phyloP scores from a whole-genome alignment of 371 early-diverging fungal species.

The Mortierella sp. region DNA sequence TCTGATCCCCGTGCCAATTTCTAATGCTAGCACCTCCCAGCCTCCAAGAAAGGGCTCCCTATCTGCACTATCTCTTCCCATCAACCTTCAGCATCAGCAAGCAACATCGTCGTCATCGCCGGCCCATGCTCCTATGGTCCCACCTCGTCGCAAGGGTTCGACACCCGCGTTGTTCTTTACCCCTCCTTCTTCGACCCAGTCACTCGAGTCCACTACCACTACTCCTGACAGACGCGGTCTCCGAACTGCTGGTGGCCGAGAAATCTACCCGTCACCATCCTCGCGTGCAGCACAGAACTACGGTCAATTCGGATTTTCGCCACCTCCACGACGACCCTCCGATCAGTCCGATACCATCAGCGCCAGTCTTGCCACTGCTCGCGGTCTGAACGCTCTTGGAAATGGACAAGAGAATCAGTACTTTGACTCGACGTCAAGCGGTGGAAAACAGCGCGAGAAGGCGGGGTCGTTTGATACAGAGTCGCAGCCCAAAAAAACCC shows the following conservation, averaged over 20 bases:
- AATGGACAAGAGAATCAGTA: neutral
- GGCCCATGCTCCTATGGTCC: neutral
- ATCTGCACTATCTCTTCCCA: conserved; percentile 5
- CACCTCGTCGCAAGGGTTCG: conserved; percentile 6
- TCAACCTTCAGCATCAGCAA: neutral
- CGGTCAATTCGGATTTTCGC: neutral
- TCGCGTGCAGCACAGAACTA: neutral
- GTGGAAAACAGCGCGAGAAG: neutral
- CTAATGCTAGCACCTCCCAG: neutral
- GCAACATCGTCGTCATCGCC: neutral
- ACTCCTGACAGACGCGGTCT: neutral
- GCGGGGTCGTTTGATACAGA: neutral
- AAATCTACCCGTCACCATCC: neutral
- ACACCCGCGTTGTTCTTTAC: conserved; percentile 1
- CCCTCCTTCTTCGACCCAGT: neutral
- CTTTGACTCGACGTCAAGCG: neutral
- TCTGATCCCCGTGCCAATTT: neutral
- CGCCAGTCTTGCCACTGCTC: neutral
- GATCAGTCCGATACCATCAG: neutral
- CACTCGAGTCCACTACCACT: neutral
- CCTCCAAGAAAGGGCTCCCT: conserved; percentile 20
- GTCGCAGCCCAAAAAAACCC: neutral
- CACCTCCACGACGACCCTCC: neutral
- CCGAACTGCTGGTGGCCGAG: neutral
- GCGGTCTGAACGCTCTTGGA: neutral